Evolutionary conservation across 2,329 filamentous ascomycete species (phyloP), one percentile per base, ranked within the genome.

Genomic region (Sporothrix pseudoabietina): DNA sequence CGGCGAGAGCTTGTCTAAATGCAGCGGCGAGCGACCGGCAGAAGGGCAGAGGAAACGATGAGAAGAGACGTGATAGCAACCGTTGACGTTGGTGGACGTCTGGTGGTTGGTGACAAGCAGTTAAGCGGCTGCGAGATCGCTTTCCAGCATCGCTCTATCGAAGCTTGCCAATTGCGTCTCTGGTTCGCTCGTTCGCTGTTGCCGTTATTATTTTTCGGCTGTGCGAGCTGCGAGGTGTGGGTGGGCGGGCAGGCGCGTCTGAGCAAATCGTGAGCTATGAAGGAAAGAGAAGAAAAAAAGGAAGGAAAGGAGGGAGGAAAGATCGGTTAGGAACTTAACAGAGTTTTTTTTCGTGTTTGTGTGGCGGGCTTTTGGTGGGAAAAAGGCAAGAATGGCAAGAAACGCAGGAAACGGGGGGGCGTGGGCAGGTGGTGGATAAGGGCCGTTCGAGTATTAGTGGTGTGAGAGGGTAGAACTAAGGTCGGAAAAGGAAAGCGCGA

Each of bases 241-340:
- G 66, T 55, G 66, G 47, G 69, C 39, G 69, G 52, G 69, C 52
- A 57, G 68, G 68, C 68, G 68, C 68, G 68, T 57, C 30, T 26
- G 44, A 35, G 52, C 35, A 22, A 55, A 47, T 70, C 68, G 69
- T 71, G 69, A n/a, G 54, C 69, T 71, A 59, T 59, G 54, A 71
- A 65, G 59, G 61, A 71, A 65, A 71, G 57, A 55, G 59, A 54
- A 65, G 30, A 4, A 39, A 71, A 57, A 49, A 71, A 26, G 74
- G 55, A 71, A 41, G 57, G 47, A 32, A 69, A 69, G 14, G 57
- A 41, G 19, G 3, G 44, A 32, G 7, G 32, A 68, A 69, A 73
- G 19, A 73, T 74, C 75, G 75, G 73, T 71, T 76, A 76, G 70
- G 75, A 76, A 74, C 63, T 75, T 76, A 76, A 74, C 59, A 75